Percentiles rank a stretch among this genome's conserved stretches.
These are phyloP conservation scores for Erysiphe pulchra DNA, from an alignment of 2,329 filamentous ascomycete species.

Conservation along the genomic window DNA sequence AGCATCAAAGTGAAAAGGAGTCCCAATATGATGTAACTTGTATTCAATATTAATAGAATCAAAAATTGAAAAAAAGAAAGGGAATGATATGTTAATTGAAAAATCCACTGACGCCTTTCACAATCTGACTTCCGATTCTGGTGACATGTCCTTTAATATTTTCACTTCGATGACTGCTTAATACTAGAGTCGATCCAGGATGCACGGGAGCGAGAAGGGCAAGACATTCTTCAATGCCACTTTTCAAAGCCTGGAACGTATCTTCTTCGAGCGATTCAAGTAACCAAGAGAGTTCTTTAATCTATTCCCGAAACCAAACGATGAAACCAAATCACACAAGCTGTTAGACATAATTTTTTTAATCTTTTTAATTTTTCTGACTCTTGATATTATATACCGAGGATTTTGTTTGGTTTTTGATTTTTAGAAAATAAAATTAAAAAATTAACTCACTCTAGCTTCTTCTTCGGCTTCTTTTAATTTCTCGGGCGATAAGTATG, in stretches of 20 bases:
- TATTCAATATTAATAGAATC: too few relatives aligned
- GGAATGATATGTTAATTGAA: background rate
- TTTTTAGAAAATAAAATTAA: too few relatives aligned
- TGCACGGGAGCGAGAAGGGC: constrained; percentile 64
- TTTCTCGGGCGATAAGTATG: constrained; percentile 7
- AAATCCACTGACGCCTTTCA: constrained; percentile 47
- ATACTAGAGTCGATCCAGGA: constrained; percentile 64
- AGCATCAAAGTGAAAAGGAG: too few relatives aligned
- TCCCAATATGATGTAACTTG: too few relatives aligned
- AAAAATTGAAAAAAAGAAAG: background rate
- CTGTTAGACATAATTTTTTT: too few relatives aligned
- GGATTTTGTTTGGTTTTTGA: too few relatives aligned
- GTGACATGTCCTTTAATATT: constrained; percentile 81
- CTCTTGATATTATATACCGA: too few relatives aligned
- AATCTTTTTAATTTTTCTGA: too few relatives aligned
- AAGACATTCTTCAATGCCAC: constrained; percentile 71
- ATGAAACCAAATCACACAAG: too few relatives aligned
- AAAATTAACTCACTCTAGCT: constrained; percentile 7
- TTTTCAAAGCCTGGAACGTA: constrained; percentile 10
- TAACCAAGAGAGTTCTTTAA: constrained; percentile 14
- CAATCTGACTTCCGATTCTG: constrained; percentile 66
- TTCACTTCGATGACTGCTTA: constrained; percentile 71
- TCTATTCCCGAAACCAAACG: constrained; percentile 3
- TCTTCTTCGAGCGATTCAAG: constrained; percentile 14
- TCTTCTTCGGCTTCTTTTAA: constrained; percentile 11